phyloP scores from a whole-genome alignment of 768 basidiomycete species.

The Dioszegia crocea region DNA sequence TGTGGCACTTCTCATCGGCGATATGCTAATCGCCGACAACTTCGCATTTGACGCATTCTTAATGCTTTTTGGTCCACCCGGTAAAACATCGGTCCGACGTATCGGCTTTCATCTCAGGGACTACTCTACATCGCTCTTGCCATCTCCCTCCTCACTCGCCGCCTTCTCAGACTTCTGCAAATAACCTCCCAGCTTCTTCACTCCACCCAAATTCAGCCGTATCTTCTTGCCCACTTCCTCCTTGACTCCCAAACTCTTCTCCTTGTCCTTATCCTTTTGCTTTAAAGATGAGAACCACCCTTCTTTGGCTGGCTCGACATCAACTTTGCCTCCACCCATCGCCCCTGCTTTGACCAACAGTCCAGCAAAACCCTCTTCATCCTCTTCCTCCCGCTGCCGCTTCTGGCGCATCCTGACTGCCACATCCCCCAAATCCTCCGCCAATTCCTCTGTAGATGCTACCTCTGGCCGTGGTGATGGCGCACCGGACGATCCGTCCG shows the following conservation, averaged over 20 bases:
- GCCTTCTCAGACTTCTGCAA: too few relatives aligned
- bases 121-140: too few relatives aligned
- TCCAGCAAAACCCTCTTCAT: conserved; percentile 57
- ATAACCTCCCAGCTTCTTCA: background rate
- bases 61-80: too few relatives aligned
- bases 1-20: conserved; percentile 1
- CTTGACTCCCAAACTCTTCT: conserved; percentile 9
- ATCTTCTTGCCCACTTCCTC: conserved; percentile 28
- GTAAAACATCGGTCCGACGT: too few relatives aligned
- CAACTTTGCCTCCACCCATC: background rate
- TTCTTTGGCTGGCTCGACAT: background rate
- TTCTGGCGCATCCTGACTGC: conserved; percentile 63
- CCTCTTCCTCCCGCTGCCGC: conserved; percentile 64
- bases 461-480: conserved; percentile 8
- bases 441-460: conserved; percentile 52
- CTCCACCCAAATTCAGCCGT: conserved; percentile 39
- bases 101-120: too few relatives aligned
- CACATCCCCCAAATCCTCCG: conserved; percentile 45
- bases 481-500: conserved; percentile 31
- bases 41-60: background rate
- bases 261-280: conserved; percentile 8
- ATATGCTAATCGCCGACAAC: background rate
- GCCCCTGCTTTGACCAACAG: conserved; percentile 17
- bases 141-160: too few relatives aligned
- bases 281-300: background rate